These are phyloP conservation scores for Pseudozyma tsukubaensis DNA, from an alignment of 1,284 basidiomycete genomes.

Conservation along the genomic window DNA sequence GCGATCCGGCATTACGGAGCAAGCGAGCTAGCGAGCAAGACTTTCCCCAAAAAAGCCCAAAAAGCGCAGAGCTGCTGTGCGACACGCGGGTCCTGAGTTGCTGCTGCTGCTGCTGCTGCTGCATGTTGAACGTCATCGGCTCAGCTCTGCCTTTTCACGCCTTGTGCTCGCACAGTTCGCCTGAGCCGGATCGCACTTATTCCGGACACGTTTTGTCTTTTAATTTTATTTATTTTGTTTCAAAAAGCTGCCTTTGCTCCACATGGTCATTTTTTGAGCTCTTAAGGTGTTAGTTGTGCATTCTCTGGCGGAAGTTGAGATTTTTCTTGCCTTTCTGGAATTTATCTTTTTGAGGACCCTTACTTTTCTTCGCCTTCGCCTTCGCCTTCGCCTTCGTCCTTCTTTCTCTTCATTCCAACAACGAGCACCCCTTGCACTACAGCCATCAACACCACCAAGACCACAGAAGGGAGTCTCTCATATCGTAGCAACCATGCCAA, in stretches of 20 bases:
- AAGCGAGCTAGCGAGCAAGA: background rate
- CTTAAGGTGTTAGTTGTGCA: background rate
- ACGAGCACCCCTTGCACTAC: background rate
- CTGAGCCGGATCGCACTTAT: too few relatives aligned
- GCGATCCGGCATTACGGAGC: background rate
- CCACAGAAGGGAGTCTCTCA: too few relatives aligned
- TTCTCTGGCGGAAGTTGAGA: background rate
- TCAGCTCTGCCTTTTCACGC: background rate
- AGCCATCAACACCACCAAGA: slow-evolving; percentile 1
- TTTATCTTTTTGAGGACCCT: slow-evolving; percentile 1
- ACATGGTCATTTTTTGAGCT: background rate
- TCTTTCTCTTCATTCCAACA: background rate
- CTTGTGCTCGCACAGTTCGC: background rate
- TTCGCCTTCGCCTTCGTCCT: slow-evolving; percentile 6
- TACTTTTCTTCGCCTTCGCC: background rate
- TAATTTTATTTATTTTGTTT: background rate
- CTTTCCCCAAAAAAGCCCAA: background rate
- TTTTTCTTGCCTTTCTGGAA: background rate
- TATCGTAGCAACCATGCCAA: slow-evolving; percentile 13
- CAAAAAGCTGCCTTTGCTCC: slow-evolving; percentile 2
- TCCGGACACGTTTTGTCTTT: background rate
- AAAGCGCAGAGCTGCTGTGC: background rate
- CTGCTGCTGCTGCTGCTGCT: background rate
- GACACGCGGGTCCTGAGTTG: too few relatives aligned
- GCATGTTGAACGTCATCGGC: slow-evolving; percentile 1